Conservation (phyloP, 2,329 filamentous ascomycete species). For the Paecilomyces sp. region DNA sequence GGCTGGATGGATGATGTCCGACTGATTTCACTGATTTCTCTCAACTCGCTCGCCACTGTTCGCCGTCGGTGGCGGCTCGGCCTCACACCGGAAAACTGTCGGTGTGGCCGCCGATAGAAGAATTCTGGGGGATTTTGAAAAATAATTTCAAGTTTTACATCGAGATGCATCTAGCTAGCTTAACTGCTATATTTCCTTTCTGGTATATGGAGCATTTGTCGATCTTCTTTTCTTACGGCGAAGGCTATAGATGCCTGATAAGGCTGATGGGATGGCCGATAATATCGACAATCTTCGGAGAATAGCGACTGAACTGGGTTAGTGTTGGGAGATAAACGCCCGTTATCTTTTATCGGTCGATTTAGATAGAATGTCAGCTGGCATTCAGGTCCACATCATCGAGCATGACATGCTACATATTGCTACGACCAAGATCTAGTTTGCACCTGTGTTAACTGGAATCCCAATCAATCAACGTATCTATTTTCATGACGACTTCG, state of each 20-base stretch:
- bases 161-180: too few species aligned
- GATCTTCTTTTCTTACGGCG: neutral
- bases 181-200: neutral
- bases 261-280: neutral
- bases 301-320: too few species aligned
- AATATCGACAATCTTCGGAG: too few species aligned
- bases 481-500: neutral
- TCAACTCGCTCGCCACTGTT: neutral
- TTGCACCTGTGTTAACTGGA: neutral
- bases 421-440: neutral
- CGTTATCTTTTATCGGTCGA: too few species aligned
- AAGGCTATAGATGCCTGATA: neutral
- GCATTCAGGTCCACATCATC: too few species aligned
- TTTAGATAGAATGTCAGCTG: too few species aligned
- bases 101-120: neutral
- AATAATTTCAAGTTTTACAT: too few species aligned
- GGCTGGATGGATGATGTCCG: neutral
- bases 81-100: neutral
- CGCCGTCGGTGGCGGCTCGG: neutral
- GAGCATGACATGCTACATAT: neutral
- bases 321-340: too few species aligned
- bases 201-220: neutral
- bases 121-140: neutral
- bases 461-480: neutral
- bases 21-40: neutral